Conservation (phyloP, 23 red algal genomes). For the Cyanidiococcus yangmingshanensis region DNA sequence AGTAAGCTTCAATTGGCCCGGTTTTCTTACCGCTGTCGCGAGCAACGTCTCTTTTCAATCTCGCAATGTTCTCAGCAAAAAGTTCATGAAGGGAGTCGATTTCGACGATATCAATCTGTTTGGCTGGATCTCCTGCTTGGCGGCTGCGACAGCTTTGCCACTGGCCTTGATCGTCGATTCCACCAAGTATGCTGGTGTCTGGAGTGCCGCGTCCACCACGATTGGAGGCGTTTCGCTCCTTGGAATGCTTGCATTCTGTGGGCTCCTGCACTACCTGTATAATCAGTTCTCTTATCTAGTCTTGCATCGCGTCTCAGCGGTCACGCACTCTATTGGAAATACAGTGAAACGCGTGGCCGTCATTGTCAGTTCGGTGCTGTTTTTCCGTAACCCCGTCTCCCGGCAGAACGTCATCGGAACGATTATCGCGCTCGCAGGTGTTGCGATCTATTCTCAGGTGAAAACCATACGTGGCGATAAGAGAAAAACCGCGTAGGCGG, state of each 20-base stretch:
- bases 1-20: slow-evolving; percentile 46
- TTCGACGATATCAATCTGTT: slow-evolving; percentile 35
- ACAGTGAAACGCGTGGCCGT: slow-evolving; percentile 64
- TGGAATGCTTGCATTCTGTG: background rate
- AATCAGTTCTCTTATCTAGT: slow-evolving; percentile 58
- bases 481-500: background rate
- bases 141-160: slow-evolving; percentile 28
- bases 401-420: slow-evolving; percentile 38
- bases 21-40: slow-evolving; percentile 39
- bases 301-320: slow-evolving; percentile 30
- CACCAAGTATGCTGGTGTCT: slow-evolving; percentile 14
- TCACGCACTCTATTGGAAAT: slow-evolving; percentile 41
- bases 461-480: slow-evolving; percentile 17
- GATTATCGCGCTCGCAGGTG: slow-evolving; percentile 36
- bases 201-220: background rate
- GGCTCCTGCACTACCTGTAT: slow-evolving; percentile 46
- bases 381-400: slow-evolving; percentile 40
- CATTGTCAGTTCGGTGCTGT: slow-evolving; percentile 39
- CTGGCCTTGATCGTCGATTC: slow-evolving; percentile 32
- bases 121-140: slow-evolving; percentile 38
- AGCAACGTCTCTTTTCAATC: slow-evolving; percentile 46
- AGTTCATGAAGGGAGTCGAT: slow-evolving; percentile 34
- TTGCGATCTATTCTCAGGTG: slow-evolving; percentile 48
- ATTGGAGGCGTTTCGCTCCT: background rate
- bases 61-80: slow-evolving; percentile 52